These are phyloP conservation scores for Pisolithus albus DNA, from an alignment of 768 basidiomycete genomes.

Conservation along the genomic window DNA sequence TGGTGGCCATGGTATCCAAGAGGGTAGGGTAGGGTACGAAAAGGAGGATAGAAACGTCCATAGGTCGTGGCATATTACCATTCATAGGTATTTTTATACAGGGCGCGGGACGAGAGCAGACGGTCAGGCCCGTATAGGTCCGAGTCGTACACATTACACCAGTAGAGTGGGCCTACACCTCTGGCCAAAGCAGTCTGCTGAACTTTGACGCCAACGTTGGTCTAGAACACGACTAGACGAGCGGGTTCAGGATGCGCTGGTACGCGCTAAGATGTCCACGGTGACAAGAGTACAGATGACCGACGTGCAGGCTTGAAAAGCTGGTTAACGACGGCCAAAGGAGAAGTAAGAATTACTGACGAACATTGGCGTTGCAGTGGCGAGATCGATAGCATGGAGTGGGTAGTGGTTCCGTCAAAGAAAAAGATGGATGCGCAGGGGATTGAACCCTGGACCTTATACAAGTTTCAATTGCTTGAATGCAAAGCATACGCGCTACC, in stretches of 20 bases:
- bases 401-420: too few species aligned
- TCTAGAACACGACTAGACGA: conserved; percentile 53
- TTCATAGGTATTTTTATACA: conserved; percentile 72
- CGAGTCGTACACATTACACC: conserved; percentile 76
- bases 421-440: conserved; percentile 35
- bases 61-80: conserved; percentile 93
- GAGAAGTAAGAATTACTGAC: conserved; percentile 26
- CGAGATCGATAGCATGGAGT: too few species aligned
- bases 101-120: neutral
- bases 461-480: conserved; percentile 17
- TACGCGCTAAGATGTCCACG: conserved; percentile 77
- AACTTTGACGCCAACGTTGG: conserved; percentile 86
- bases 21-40: conserved; percentile 17
- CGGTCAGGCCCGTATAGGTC: conserved; percentile 40
- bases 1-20: conserved; percentile 37
- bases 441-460: conserved; percentile 40
- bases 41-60: conserved; percentile 70
- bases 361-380: conserved; percentile 51
- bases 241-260: conserved; percentile 49
- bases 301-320: conserved; percentile 66
- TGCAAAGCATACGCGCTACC: conserved; percentile 42
- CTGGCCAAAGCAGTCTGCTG: conserved; percentile 68
- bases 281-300: conserved; percentile 79
- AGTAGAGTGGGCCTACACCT: conserved; percentile 47
- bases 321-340: neutral